These are phyloP conservation scores for Cicer arietinum DNA, from an alignment of 306 rosid species.

Conservation along the genomic window DNA sequence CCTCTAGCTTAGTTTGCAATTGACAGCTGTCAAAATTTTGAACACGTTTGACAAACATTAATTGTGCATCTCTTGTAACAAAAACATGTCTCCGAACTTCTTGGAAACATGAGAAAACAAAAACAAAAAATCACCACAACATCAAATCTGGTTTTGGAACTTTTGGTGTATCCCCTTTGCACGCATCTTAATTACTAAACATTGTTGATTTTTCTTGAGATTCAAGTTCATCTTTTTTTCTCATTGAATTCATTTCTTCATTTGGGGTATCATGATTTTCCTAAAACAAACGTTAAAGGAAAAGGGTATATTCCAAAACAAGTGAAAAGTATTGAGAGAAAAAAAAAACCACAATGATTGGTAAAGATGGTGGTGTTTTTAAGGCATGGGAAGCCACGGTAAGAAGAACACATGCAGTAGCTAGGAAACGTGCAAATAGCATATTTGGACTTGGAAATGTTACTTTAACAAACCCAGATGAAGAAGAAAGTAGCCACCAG, in stretches of 20 bases:
- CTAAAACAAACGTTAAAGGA: background rate
- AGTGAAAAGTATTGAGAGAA: constrained; percentile 1
- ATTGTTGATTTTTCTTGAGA: constrained; percentile 28
- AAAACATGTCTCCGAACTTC: constrained; percentile 43
- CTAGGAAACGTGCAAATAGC: constrained; percentile 84
- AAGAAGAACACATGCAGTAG: constrained; percentile 77
- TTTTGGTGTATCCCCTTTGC: constrained; percentile 4
- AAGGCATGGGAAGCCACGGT: constrained; percentile 98
- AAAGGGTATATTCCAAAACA: constrained; percentile 22
- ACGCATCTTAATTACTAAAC: constrained; percentile 8
- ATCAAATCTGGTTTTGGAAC: constrained; percentile 42
- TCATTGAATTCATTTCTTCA: constrained; percentile 41
- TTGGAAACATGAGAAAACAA: constrained; percentile 43
- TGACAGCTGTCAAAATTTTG: constrained; percentile 46
- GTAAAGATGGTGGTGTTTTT: constrained; percentile 69
- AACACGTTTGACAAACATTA: constrained; percentile 20
- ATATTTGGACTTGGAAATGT: constrained; percentile 76
- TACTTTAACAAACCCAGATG: constrained; percentile 41
- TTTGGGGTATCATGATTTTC: constrained; percentile 37
- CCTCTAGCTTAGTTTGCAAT: constrained; percentile 36
- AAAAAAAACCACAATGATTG: constrained; percentile 53
- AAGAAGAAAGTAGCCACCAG: constrained; percentile 34
- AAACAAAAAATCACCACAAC: constrained; percentile 36
- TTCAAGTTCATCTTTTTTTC: background rate
- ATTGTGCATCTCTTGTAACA: constrained; percentile 32